Evolutionary conservation across 192 early-diverging fungal genomes (phyloP).

Genomic region (Linnemannia hyalina): DNA sequence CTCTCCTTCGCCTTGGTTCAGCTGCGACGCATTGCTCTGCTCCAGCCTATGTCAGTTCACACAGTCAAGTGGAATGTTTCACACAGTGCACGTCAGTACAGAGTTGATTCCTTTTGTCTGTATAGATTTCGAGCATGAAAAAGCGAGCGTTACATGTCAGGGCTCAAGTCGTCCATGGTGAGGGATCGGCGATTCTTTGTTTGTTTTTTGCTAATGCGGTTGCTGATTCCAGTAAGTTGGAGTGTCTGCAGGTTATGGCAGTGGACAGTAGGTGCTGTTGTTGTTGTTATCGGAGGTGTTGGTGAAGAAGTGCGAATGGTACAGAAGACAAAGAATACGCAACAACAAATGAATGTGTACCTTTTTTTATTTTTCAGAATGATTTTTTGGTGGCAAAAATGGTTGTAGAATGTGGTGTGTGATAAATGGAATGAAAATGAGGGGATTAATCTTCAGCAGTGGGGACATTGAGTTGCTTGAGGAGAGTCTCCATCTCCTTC

Average conservation of each 20-base stretch:
- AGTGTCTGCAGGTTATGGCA: background rate
- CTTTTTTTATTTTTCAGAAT: background rate
- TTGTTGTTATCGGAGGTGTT: background rate
- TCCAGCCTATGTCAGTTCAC: slow-evolving; percentile 4
- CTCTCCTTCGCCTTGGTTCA: slow-evolving; percentile 19
- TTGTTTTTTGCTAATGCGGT: background rate
- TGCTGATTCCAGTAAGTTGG: background rate
- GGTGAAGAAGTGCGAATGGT: background rate
- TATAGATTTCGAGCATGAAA: background rate
- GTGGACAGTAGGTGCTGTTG: background rate
- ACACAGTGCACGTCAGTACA: background rate
- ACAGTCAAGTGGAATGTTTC: background rate
- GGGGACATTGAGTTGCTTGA: background rate
- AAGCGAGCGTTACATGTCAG: background rate
- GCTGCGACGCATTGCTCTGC: slow-evolving; percentile 15
- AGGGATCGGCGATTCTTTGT: background rate
- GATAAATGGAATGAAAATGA: background rate
- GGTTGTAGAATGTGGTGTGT: background rate
- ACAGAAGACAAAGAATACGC: background rate
- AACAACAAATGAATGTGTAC: background rate
- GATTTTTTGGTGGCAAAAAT: slow-evolving; percentile 18
- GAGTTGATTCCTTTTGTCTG: background rate
- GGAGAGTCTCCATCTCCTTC: slow-evolving; percentile 35
- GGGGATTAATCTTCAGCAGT: background rate
- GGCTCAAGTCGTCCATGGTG: background rate